These are phyloP conservation scores for Rosa multiflora DNA, from an alignment of 306 rosid species.

Conservation along the genomic window DNA sequence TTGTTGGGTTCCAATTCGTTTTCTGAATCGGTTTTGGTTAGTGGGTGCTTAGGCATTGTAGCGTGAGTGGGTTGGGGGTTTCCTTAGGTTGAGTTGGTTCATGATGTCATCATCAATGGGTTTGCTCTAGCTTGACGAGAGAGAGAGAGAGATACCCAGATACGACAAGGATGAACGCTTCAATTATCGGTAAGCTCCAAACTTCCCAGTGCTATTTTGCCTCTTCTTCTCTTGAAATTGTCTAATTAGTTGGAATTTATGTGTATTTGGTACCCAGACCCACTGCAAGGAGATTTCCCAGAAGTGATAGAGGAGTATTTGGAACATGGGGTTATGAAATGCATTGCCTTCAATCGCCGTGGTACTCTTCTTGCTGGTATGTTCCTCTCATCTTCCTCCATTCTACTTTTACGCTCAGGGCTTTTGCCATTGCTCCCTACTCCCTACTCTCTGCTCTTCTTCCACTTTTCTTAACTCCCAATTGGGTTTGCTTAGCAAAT, in stretches of 20 bases:
- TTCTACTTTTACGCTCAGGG: not conserved
- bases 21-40: not conserved
- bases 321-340: conserved; percentile 90
- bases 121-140: not conserved
- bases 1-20: not conserved
- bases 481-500: not conserved
- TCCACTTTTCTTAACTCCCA: not conserved
- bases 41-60: not conserved
- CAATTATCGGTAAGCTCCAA: conserved; percentile 57
- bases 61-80: not conserved
- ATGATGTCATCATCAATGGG: not conserved
- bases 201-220: not conserved
- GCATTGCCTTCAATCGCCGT: conserved; percentile 88
- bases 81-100: not conserved
- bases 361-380: conserved; percentile 98
- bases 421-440: too few relatives aligned
- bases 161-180: conserved; percentile 44
- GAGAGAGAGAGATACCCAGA: not conserved
- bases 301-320: conserved; percentile 97
- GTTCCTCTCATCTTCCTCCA: conserved; percentile 5
- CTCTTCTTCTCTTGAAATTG: not conserved
- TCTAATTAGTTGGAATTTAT: conserved; percentile 1
- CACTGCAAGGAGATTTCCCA: conserved; percentile 92
- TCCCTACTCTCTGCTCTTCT: not conserved
- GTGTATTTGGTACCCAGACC: conserved; percentile 45